Evolutionary conservation across 495 filamentous ascomycete species (phyloP).

Genomic region (Geopyxis carbonaria): DNA sequence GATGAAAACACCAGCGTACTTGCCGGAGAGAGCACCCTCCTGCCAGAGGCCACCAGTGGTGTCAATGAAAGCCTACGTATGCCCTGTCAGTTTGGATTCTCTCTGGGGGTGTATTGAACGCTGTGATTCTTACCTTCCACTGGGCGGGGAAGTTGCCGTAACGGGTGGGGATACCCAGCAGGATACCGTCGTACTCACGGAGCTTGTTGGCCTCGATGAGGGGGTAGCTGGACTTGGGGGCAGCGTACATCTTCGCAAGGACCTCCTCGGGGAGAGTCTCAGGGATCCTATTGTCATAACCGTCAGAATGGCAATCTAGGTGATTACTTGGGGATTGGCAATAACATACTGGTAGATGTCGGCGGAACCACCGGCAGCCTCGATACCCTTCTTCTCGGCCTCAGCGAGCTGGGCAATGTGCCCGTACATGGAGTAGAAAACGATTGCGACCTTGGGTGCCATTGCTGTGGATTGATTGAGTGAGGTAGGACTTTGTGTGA

Average conservation of each 20-base stretch:
- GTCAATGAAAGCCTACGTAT: conserved; percentile 18
- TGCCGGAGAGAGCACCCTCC: conserved; percentile 36
- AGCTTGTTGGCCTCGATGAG: conserved; percentile 43
- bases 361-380: conserved; percentile 63
- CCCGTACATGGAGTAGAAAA: conserved; percentile 93
- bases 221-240: conserved; percentile 54
- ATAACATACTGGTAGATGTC: conserved; percentile 67
- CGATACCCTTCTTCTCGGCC: conserved; percentile 79
- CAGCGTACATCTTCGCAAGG: conserved; percentile 75
- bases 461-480: conserved; percentile 37
- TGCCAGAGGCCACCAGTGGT: conserved; percentile 49
- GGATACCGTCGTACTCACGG: conserved; percentile 71
- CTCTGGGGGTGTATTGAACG: too few species aligned
- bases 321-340: neutral
- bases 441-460: conserved; percentile 85
- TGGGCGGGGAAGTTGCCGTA: conserved; percentile 97
- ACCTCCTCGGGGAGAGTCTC: conserved; percentile 80
- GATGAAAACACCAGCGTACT: conserved; percentile 85
- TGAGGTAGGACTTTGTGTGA: too few species aligned
- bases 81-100: conserved; percentile 22
- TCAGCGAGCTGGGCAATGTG: conserved; percentile 72
- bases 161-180: conserved; percentile 93
- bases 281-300: conserved; percentile 40
- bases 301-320: neutral
- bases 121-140: conserved; percentile 48